Evolutionary conservation across 768 basidiomycete species (phyloP).

Genomic region (Candolleomyces efflorescens): DNA sequence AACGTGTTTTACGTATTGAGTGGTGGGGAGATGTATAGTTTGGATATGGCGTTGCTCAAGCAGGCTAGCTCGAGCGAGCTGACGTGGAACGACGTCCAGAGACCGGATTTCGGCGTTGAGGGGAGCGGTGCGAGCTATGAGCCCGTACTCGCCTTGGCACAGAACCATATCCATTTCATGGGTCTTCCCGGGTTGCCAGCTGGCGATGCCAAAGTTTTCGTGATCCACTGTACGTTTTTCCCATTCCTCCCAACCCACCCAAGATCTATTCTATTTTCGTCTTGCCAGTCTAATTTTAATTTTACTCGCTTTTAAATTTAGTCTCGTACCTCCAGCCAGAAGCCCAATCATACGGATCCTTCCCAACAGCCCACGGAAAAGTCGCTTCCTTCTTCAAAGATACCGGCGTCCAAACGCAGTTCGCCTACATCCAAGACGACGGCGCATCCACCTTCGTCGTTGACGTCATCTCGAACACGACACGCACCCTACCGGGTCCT

Average conservation of each 20-base stretch:
- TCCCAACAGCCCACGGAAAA: slow-evolving; percentile 69
- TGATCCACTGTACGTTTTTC: slow-evolving; percentile 62
- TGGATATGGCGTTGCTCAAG: slow-evolving; percentile 67
- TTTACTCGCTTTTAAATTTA: slow-evolving; percentile 26
- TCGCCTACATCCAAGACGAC: slow-evolving; percentile 75
- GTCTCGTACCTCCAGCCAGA: slow-evolving; percentile 68
- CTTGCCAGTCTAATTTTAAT: no score
- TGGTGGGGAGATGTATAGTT: slow-evolving; percentile 54
- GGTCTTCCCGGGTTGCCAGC: slow-evolving; percentile 52
- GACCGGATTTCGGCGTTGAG: slow-evolving; percentile 39
- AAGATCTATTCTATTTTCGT: no score
- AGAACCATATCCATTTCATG: slow-evolving; percentile 73
- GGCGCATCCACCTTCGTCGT: slow-evolving; percentile 67
- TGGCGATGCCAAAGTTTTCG: slow-evolving; percentile 64
- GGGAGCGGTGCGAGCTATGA: slow-evolving; percentile 43
- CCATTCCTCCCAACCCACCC: no score
- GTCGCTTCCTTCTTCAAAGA: slow-evolving; percentile 66
- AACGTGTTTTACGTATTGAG: slow-evolving; percentile 62
- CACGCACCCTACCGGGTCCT: slow-evolving; percentile 57
- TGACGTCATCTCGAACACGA: slow-evolving; percentile 67
- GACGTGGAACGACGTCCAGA: slow-evolving; percentile 60
- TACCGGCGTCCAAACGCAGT: slow-evolving; percentile 59
- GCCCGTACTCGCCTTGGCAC: slow-evolving; percentile 64
- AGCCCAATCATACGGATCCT: slow-evolving; percentile 54
- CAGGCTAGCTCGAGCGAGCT: slow-evolving; percentile 36